Evolutionary conservation across 164 flowering plant species (phyloP).

Genomic region (Aristolochia californica): DNA sequence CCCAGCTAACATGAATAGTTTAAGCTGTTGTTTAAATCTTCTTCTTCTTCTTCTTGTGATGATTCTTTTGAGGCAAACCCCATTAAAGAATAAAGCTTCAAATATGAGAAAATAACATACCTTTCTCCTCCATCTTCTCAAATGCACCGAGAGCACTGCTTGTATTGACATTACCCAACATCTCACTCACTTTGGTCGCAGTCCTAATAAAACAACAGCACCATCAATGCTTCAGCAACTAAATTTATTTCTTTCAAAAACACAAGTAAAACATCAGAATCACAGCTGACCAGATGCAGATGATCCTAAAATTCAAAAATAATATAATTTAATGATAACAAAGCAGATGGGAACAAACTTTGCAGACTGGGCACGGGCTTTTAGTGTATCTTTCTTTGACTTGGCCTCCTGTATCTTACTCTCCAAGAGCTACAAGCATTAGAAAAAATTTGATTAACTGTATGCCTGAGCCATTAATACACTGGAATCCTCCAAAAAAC

Average conservation of each 20-base stretch:
- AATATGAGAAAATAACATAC: constrained; percentile 15
- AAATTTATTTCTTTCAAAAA: not conserved
- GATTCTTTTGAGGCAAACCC: too few relatives aligned
- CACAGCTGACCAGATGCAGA: not conserved
- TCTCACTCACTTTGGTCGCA: constrained; percentile 84
- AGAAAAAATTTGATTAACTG: constrained; percentile 1
- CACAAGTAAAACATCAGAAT: not conserved
- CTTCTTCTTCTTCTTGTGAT: too few relatives aligned
- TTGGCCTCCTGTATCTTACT: constrained; percentile 96
- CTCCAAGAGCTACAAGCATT: constrained; percentile 61
- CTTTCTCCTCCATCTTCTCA: constrained; percentile 99
- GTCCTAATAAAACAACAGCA: constrained; percentile 40
- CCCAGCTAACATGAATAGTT: too few relatives aligned
- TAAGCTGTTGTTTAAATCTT: too few relatives aligned
- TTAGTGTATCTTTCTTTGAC: constrained; percentile 88
- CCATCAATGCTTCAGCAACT: not conserved
- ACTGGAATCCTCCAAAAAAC: not conserved
- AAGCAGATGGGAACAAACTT: constrained; percentile 48
- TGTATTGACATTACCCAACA: constrained; percentile 91
- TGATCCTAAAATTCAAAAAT: not conserved
- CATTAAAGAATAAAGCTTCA: not conserved
- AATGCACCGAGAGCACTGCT: constrained; percentile 94
- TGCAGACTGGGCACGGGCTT: constrained; percentile 98
- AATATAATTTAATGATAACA: constrained; percentile 1
- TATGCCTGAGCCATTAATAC: not conserved